These are phyloP conservation scores for Rhodamnia argentea DNA, from an alignment of 345 rosid genomes.

Conservation along the genomic window DNA sequence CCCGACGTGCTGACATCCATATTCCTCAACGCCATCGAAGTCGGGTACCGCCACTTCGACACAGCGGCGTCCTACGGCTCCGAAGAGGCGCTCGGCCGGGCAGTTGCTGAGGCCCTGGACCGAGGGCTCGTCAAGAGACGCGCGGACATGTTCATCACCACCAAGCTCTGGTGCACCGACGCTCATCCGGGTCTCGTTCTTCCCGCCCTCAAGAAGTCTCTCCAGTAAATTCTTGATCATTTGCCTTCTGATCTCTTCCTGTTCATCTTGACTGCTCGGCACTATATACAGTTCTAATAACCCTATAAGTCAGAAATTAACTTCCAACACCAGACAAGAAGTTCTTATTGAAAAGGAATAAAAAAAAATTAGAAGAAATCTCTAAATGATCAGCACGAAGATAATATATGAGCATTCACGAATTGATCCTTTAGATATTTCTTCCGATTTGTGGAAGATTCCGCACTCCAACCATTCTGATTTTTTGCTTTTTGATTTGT, in stretches of 20 bases:
- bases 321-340: neutral
- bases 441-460: no score
- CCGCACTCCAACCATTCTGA: no score
- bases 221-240: slow-evolving; percentile 3
- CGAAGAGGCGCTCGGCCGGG: slow-evolving; percentile 48
- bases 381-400: no score
- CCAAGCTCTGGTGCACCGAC: slow-evolving; percentile 46
- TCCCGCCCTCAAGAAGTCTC: slow-evolving; percentile 29
- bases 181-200: slow-evolving; percentile 41
- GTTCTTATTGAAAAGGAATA: neutral
- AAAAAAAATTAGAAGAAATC: no score
- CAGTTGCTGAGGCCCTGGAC: slow-evolving; percentile 31
- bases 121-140: slow-evolving; percentile 29
- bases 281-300: neutral
- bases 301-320: neutral
- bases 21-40: slow-evolving; percentile 27
- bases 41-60: slow-evolving; percentile 71
- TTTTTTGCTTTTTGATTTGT: no score
- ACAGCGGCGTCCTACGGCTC: slow-evolving; percentile 40
- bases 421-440: no score
- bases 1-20: slow-evolving; percentile 4
- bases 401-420: no score
- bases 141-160: slow-evolving; percentile 47
- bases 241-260: neutral
- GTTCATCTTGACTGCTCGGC: neutral